phyloP scores from a whole-genome alignment of 2,329 filamentous ascomycete genomes.

The Penicillium sp. region DNA sequence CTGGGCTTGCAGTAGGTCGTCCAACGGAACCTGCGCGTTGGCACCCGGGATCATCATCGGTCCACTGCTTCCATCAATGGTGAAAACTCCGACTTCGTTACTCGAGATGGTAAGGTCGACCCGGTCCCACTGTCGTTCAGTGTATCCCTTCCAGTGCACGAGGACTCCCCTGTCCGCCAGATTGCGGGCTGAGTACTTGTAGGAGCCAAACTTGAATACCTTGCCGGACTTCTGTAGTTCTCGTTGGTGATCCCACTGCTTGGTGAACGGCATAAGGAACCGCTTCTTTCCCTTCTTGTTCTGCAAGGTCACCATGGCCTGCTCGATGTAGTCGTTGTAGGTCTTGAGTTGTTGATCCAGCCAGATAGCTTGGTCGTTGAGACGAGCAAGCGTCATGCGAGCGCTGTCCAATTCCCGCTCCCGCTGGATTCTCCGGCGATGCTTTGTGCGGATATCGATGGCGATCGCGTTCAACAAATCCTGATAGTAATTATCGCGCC shows the following conservation, averaged over 20 bases:
- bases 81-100: slow-evolving; percentile 89
- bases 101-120: slow-evolving; percentile 90
- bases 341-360: slow-evolving; percentile 91
- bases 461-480: slow-evolving; percentile 97
- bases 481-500: slow-evolving; percentile 80
- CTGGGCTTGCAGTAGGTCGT: slow-evolving; percentile 89
- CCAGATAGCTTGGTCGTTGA: slow-evolving; percentile 64
- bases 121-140: slow-evolving; percentile 75
- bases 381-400: slow-evolving; percentile 39
- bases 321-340: slow-evolving; percentile 98
- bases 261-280: slow-evolving; percentile 91
- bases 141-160: slow-evolving; percentile 78
- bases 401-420: slow-evolving; percentile 72
- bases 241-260: slow-evolving; percentile 96
- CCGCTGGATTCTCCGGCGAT: slow-evolving; percentile 79
- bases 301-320: slow-evolving; percentile 92
- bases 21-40: slow-evolving; percentile 76
- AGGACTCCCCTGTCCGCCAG: slow-evolving; percentile 89
- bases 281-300: slow-evolving; percentile 93
- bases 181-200: slow-evolving; percentile 86
- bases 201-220: slow-evolving; percentile 93
- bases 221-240: slow-evolving; percentile 87
- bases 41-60: slow-evolving; percentile 94
- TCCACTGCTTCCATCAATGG: slow-evolving; percentile 78
- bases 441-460: slow-evolving; percentile 93